Conservation (phyloP, 805 yeast species). For the Spathaspora sp. region DNA sequence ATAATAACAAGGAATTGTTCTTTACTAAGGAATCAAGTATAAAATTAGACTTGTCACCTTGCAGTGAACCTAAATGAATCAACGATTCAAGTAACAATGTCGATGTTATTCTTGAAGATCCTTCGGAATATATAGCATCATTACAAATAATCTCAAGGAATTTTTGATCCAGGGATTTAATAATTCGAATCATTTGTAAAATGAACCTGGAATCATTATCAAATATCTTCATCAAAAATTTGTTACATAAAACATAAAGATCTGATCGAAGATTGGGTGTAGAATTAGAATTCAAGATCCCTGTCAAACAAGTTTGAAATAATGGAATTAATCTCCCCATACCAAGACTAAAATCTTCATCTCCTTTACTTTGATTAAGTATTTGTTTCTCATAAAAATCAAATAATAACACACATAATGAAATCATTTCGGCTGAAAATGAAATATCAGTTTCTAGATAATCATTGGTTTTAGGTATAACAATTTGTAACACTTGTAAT, state of each 20-base stretch:
- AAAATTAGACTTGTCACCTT: constrained; percentile 44
- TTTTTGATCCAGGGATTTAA: constrained; percentile 57
- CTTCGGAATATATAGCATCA: constrained; percentile 80
- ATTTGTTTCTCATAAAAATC: constrained; percentile 49
- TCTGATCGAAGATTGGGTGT: constrained; percentile 71
- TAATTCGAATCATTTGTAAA: constrained; percentile 42
- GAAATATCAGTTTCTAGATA: constrained; percentile 63
- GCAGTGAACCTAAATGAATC: constrained; percentile 50
- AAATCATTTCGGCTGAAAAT: constrained; percentile 73
- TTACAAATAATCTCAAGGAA: constrained; percentile 63
- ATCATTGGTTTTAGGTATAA: constrained; percentile 73
- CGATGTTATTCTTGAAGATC: constrained; percentile 70
- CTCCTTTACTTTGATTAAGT: constrained; percentile 10
- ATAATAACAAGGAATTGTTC: constrained; percentile 60
- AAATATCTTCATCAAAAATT: constrained; percentile 53
- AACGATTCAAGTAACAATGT: constrained; percentile 69
- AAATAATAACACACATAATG: constrained; percentile 68
- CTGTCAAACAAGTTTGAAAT: constrained; percentile 70
- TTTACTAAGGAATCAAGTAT: constrained; percentile 59
- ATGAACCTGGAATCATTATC: constrained; percentile 34
- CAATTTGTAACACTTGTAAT: constrained; percentile 68
- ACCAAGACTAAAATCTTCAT: constrained; percentile 19
- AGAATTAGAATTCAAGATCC: constrained; percentile 67
- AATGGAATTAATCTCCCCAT: constrained; percentile 60
- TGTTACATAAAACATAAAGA: constrained; percentile 69